phyloP scores from a whole-genome alignment of 2,329 filamentous ascomycete genomes.

The Drechslera avenae region DNA sequence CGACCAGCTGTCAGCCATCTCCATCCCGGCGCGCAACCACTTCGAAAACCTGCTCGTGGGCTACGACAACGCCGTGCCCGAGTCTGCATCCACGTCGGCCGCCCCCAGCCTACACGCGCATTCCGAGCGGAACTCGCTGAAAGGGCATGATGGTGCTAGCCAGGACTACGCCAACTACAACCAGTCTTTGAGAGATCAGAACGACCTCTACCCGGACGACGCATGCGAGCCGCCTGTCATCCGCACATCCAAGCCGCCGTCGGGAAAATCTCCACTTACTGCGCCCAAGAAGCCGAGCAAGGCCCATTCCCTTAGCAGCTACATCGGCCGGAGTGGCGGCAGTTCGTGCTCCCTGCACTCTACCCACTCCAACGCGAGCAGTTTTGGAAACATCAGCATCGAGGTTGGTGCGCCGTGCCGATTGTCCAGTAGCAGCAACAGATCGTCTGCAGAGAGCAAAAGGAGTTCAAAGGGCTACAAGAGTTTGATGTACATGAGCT shows the following conservation, averaged over 20 bases:
- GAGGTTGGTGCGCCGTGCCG: slow-evolving; percentile 40
- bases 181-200: slow-evolving; percentile 56
- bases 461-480: slow-evolving; percentile 51
- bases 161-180: slow-evolving; percentile 70
- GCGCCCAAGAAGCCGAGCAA: slow-evolving; percentile 56
- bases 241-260: slow-evolving; percentile 80
- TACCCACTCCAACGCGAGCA: slow-evolving; percentile 40
- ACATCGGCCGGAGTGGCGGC: slow-evolving; percentile 56
- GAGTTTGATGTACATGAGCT: slow-evolving; percentile 75
- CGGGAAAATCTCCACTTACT: slow-evolving; percentile 74
- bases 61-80: slow-evolving; percentile 41
- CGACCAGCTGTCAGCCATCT: slow-evolving; percentile 64
- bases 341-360: slow-evolving; percentile 47
- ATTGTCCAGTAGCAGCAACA: slow-evolving; percentile 35
- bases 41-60: slow-evolving; percentile 62
- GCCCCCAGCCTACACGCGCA: slow-evolving; percentile 30
- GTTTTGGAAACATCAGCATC: slow-evolving; percentile 51
- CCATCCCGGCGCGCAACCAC: slow-evolving; percentile 68
- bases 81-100: slow-evolving; percentile 28
- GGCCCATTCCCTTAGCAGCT: slow-evolving; percentile 60
- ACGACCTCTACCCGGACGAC: slow-evolving; percentile 60
- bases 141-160: slow-evolving; percentile 58
- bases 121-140: slow-evolving; percentile 28
- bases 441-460: slow-evolving; percentile 45
- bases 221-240: slow-evolving; percentile 72